Percentiles rank a stretch among this genome's conserved stretches.
phyloP scores from a whole-genome alignment of 371 early-diverging fungal genomes.

The Apophysomyces trapeziformis region DNA sequence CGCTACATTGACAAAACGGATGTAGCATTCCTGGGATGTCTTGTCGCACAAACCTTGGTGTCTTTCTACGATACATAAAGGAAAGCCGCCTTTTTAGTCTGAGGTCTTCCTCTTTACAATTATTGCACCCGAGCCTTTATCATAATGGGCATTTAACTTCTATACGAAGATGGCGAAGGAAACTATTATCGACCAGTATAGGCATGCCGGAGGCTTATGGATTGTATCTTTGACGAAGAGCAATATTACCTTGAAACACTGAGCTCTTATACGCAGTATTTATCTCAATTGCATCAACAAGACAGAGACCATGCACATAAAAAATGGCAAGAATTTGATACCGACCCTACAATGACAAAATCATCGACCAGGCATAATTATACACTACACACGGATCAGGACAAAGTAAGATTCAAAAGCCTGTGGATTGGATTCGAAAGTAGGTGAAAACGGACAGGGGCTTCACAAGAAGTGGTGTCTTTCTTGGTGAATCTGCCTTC shows the following conservation, averaged over 20 bases:
- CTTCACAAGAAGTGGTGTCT: background rate
- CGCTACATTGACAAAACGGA: no score
- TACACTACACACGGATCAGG: conserved; percentile 18
- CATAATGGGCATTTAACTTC: no score
- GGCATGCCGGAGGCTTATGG: conserved; percentile 21
- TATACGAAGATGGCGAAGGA: background rate
- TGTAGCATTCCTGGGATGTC: no score
- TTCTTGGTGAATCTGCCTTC: background rate
- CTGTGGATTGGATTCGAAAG: background rate
- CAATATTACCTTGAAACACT: background rate
- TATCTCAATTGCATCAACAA: background rate
- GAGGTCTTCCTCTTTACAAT: no score
- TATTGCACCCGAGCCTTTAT: no score
- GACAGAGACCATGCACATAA: background rate
- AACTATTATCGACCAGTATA: conserved; percentile 16
- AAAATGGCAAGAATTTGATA: background rate
- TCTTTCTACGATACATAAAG: no score
- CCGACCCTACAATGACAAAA: conserved; percentile 4
- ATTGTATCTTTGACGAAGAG: conserved; percentile 26
- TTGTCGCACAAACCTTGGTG: no score
- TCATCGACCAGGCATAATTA: conserved; percentile 10
- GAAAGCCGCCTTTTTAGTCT: no score
- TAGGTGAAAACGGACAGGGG: background rate
- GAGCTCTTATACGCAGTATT: background rate
- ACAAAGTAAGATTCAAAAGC: background rate